phyloP scores from a whole-genome alignment of 768 basidiomycete genomes.

The Tylopilus sp. region DNA sequence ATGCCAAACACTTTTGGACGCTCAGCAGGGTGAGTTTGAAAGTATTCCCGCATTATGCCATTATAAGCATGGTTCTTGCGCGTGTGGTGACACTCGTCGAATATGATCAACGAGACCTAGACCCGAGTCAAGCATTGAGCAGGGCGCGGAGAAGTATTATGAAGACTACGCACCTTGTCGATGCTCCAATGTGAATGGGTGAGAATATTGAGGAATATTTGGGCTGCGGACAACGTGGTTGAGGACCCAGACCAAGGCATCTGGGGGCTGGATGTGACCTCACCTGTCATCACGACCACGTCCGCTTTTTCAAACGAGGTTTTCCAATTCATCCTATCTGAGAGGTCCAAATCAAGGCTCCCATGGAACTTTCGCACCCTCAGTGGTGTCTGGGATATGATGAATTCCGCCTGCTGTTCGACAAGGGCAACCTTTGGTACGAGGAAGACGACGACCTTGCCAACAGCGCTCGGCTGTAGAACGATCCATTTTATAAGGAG shows the following conservation, averaged over 20 bases:
- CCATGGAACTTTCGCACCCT: slow-evolving; percentile 70
- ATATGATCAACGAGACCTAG: slow-evolving; percentile 54
- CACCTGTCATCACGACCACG: slow-evolving; percentile 86
- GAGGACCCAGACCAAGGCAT: slow-evolving; percentile 4
- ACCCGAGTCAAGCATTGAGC: background rate
- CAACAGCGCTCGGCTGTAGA: slow-evolving; percentile 42
- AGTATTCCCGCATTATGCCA: slow-evolving; percentile 57
- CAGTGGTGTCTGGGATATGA: slow-evolving; percentile 60
- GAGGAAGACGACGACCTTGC: slow-evolving; percentile 72
- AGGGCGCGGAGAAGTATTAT: background rate
- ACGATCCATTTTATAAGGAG: slow-evolving; percentile 75
- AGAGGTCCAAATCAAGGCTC: slow-evolving; percentile 64
- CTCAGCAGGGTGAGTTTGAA: slow-evolving; percentile 35
- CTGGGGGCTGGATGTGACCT: slow-evolving; percentile 11
- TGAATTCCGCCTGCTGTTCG: slow-evolving; percentile 72
- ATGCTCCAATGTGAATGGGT: slow-evolving; percentile 82
- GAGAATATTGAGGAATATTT: slow-evolving; percentile 77
- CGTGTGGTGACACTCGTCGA: slow-evolving; percentile 59
- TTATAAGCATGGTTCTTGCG: slow-evolving; percentile 57
- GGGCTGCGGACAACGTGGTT: slow-evolving; percentile 43
- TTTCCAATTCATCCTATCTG: slow-evolving; percentile 64
- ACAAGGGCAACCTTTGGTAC: slow-evolving; percentile 86
- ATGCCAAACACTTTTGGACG: slow-evolving; percentile 91
- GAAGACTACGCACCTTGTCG: slow-evolving; percentile 40
- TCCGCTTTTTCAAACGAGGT: slow-evolving; percentile 59